Base-by-base conservation (phyloP, 768 basidiomycete genomes). In the Tulasnella sp. region DNA sequence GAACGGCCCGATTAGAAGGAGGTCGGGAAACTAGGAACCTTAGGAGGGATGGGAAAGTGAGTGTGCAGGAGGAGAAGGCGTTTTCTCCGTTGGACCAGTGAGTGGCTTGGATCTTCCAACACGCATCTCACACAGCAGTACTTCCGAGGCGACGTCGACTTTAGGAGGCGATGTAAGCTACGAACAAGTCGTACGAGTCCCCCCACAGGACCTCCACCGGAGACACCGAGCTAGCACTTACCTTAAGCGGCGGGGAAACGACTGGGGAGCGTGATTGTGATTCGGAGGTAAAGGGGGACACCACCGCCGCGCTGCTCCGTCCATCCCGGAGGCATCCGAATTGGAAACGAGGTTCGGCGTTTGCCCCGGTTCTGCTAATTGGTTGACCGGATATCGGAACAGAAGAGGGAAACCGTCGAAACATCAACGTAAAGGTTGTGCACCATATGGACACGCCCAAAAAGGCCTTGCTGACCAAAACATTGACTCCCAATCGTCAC, bases 401-500 rank as follows among this genome's bases (percentile, higher is more conserved):
- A 31, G 58, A 64, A 34, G 31, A 2, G 58, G 31, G 29, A 64
- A 64, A 64, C 58, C 58, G 17, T 29, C 31, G 58, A 64, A 64
- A 64, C 58, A 64, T 64, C 58, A 64, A 64, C 58, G 58, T 64
- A 64, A 64, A 64, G 58, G 58, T 64, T 64, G 12, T 64, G 58
- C 31, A 34, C 58, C 58, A 64, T 64, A 64, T 64, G 58, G 58
- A 34, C 49, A 49, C 49, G 49, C 31, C 31, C 8, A 64, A 34
- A 2, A 64, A 64, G 58, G 58, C 58, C 58, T 64, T 64, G 29
- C 9, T 25, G 14, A 64, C 58, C 31, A 64, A 17, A 42, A 8
- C 42, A 8, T 42, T 42, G 17, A 42, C 42, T 42, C 9, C 17
- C 19, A 12, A 54, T 34, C 58, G 29, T 34, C 31, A 25, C 58